Conservation (phyloP, 371 early-diverging fungal species). For the Fennellomyces sp. region DNA sequence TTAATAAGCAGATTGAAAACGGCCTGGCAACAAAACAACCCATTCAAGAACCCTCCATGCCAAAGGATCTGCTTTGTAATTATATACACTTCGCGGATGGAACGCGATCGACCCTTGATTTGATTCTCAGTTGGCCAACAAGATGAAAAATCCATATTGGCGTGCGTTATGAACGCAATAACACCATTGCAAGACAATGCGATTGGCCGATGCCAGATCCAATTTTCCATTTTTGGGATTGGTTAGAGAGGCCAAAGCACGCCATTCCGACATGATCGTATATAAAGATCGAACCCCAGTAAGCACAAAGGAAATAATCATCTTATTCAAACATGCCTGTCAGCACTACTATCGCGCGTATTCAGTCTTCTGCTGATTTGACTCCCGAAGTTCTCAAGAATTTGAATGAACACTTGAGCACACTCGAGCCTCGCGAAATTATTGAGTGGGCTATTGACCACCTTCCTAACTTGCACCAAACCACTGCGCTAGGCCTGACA, state of each 20-base stretch:
- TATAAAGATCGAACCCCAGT: conserved; percentile 2
- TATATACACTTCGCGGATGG: not conserved
- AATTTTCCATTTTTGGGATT: conserved; percentile 18
- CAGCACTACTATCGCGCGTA: conserved; percentile 25
- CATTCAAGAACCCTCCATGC: too few relatives aligned
- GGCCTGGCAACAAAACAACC: too few relatives aligned
- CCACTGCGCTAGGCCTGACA: conserved; percentile 92
- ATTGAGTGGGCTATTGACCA: conserved; percentile 87
- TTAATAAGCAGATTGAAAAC: too few relatives aligned
- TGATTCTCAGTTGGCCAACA: conserved; percentile 13
- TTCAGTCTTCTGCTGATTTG: conserved; percentile 46
- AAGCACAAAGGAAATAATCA: too few relatives aligned
- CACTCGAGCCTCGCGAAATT: conserved; percentile 77
- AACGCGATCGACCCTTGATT: not conserved
- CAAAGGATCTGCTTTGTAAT: too few relatives aligned
- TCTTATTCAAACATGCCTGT: conserved; percentile 24
- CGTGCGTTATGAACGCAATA: conserved; percentile 24
- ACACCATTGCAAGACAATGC: conserved; percentile 23
- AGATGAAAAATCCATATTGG: conserved; percentile 4
- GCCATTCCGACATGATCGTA: conserved; percentile 2
- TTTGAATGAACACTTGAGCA: conserved; percentile 65
- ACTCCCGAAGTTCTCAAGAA: conserved; percentile 65
- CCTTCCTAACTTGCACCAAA: conserved; percentile 84
- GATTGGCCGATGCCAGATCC: conserved; percentile 19
- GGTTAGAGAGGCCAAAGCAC: not conserved